Percentiles rank a stretch among this genome's conserved stretches.
Evolutionary conservation across 139 green algal genomes (phyloP).

Genomic region (Volvox africanus): DNA sequence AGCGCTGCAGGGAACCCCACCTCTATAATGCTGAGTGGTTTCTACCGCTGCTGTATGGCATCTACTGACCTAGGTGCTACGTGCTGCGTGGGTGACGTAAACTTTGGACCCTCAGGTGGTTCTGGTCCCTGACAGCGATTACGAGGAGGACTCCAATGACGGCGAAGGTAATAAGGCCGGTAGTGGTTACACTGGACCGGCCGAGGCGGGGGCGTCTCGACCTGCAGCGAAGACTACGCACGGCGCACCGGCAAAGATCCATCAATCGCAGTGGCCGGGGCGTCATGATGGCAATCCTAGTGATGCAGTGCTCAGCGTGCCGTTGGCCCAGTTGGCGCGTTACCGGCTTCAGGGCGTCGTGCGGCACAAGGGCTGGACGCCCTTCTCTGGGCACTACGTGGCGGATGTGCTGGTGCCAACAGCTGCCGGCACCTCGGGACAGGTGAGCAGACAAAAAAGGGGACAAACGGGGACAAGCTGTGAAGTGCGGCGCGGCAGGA

Average conservation of each 20-base stretch:
- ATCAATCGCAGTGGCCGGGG: neutral
- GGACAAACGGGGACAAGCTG: neutral
- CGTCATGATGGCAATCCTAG: neutral
- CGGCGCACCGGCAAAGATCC: neutral
- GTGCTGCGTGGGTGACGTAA: neutral
- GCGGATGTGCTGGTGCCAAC: conserved; percentile 25
- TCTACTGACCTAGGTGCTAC: too few species aligned
- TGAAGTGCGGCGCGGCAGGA: too few species aligned
- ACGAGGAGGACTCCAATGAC: neutral
- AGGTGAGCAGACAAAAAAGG: neutral
- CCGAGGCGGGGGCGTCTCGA: too few species aligned
- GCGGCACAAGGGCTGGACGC: conserved; percentile 41
- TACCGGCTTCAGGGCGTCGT: conserved; percentile 40
- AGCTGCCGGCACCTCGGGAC: neutral
- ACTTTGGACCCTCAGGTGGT: neutral
- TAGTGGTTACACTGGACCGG: neutral
- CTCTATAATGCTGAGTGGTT: too few species aligned
- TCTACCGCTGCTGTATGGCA: too few species aligned
- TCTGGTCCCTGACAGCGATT: conserved; percentile 7
- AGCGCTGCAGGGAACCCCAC: too few species aligned
- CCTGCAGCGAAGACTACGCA: too few species aligned
- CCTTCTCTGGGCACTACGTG: conserved; percentile 45
- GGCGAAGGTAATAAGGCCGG: neutral
- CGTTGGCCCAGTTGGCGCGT: neutral
- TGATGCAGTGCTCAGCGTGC: neutral